These are phyloP conservation scores for Boletellus sp. DNA, from an alignment of 768 basidiomycete genomes.

Conservation along the genomic window DNA sequence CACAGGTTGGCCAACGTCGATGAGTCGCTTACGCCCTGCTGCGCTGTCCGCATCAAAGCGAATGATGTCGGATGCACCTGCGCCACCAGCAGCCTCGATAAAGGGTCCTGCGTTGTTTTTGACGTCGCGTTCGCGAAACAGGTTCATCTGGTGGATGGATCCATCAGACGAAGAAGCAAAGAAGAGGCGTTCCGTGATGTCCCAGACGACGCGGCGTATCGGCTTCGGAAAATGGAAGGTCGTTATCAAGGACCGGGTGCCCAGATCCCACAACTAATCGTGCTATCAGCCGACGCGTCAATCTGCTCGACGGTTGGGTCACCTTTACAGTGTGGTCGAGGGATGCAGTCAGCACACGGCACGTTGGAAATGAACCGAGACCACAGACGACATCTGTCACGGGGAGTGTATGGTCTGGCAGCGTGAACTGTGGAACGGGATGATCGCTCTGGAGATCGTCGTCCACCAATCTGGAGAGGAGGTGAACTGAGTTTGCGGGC, in stretches of 20 bases:
- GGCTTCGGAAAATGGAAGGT: conserved; percentile 86
- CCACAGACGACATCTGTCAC: conserved; percentile 81
- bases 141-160: conserved; percentile 72
- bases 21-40: conserved; percentile 53
- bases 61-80: conserved; percentile 66
- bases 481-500: conserved; percentile 10
- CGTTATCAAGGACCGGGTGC: conserved; percentile 69
- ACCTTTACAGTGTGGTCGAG: conserved; percentile 93
- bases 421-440: conserved; percentile 69
- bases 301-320: conserved; percentile 15
- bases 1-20: conserved; percentile 68
- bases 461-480: conserved; percentile 60
- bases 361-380: conserved; percentile 71
- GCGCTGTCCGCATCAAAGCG: conserved; percentile 54
- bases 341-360: conserved; percentile 75
- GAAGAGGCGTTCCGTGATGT: conserved; percentile 82
- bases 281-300: conserved; percentile 8
- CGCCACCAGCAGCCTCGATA: conserved; percentile 72
- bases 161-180: conserved; percentile 80
- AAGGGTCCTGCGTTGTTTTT: conserved; percentile 45
- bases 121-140: conserved; percentile 62
- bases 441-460: conserved; percentile 71
- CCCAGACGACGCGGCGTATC: conserved; percentile 68
- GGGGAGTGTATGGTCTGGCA: conserved; percentile 91
- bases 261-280: conserved; percentile 73